Conservation (phyloP, 129 eudicot species). For the Chrysanthemum seticuspe region DNA sequence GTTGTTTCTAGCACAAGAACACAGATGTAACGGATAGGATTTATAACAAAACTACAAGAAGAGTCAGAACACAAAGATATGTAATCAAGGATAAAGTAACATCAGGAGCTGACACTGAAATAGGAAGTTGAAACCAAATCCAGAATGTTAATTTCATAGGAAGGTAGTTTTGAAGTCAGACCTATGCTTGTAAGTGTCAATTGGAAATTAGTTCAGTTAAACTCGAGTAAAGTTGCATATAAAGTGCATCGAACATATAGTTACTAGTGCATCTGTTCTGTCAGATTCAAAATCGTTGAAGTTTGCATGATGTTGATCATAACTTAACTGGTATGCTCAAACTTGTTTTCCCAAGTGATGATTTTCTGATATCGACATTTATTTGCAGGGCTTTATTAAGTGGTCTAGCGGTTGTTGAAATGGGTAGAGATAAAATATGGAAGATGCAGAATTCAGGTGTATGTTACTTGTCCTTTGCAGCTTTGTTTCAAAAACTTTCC, state of each 20-base stretch:
- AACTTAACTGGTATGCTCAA: not conserved
- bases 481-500: not conserved
- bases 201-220: not conserved
- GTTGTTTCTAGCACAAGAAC: conserved; percentile 7
- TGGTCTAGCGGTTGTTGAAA: conserved; percentile 38
- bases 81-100: not conserved
- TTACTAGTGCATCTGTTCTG: not conserved
- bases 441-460: conserved; percentile 39
- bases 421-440: conserved; percentile 41
- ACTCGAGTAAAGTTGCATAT: conserved; percentile 10
- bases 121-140: conserved; percentile 3
- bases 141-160: not conserved
- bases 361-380: conserved; percentile 9
- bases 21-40: not conserved
- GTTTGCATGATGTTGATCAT: conserved; percentile 6
- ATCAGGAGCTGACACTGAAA: not conserved
- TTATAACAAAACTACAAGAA: too few relatives aligned
- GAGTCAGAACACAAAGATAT: not conserved
- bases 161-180: not conserved
- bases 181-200: not conserved
- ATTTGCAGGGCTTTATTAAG: conserved; percentile 35
- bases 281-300: not conserved
- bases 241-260: not conserved
- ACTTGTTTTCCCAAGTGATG: conserved; percentile 10
- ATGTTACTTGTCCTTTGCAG: conserved; percentile 24